phyloP scores from a whole-genome alignment of 2,329 filamentous ascomycete species.

The Pseudocercospora macadamiae region DNA sequence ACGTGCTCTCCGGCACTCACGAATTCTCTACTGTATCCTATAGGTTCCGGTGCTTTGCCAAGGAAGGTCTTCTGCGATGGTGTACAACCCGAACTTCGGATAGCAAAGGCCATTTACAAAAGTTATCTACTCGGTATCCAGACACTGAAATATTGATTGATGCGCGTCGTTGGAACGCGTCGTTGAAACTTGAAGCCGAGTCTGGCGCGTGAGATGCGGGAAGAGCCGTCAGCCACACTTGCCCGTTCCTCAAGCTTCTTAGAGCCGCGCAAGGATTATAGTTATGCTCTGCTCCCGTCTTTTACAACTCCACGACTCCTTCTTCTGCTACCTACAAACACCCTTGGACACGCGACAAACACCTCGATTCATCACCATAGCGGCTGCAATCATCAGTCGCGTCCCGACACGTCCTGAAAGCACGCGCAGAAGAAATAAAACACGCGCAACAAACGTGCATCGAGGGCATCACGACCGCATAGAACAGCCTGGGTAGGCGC shows the following conservation, averaged over 20 bases:
- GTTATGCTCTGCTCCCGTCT: neutral
- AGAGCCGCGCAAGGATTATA: neutral
- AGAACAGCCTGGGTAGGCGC: conserved; percentile 16
- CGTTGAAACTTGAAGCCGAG: too few relatives aligned
- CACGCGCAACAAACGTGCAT: conserved; percentile 17
- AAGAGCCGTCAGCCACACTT: neutral
- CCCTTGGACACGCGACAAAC: conserved; percentile 10
- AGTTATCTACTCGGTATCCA: too few relatives aligned
- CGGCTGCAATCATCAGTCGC: conserved; percentile 5
- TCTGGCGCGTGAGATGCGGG: neutral
- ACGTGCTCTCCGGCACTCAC: too few relatives aligned
- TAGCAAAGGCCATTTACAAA: too few relatives aligned
- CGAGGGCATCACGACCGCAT: conserved; percentile 1
- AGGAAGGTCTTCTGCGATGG: too few relatives aligned
- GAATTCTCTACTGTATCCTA: too few relatives aligned
- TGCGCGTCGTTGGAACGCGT: too few relatives aligned
- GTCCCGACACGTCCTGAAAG: neutral
- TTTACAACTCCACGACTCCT: conserved; percentile 4
- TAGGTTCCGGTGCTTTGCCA: too few relatives aligned
- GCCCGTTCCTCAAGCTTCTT: neutral
- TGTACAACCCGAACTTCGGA: too few relatives aligned
- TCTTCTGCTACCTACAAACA: neutral
- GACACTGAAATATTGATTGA: too few relatives aligned
- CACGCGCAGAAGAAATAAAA: conserved; percentile 10
- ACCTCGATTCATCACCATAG: conserved; percentile 12